Evolutionary conservation across 768 basidiomycete species (phyloP), one percentile per base, ranked within the genome.

Genomic region (Termitomyces sp.): DNA sequence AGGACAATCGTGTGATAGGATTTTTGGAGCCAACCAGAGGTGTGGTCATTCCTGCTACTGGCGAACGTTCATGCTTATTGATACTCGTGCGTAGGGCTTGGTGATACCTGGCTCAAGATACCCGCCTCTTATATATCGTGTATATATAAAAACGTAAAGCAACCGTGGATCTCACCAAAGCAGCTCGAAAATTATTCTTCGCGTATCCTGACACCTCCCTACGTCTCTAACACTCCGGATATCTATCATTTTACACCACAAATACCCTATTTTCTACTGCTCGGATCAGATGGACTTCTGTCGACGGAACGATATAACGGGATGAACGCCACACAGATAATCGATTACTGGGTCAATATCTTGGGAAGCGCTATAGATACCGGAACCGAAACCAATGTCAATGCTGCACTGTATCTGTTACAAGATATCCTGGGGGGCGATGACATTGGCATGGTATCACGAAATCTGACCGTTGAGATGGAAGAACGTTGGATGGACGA

Each of bases 11-110:
- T 23, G 73, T 85, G 50, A 72, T 85, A 34, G 84, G 83, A 45
- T 81, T 77, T 57, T 73, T 85, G 23, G 81, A 82, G 16, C 82
- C 82, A 37, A 83, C 81, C 40, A 74, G 84, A 72, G 80, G 83
- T 84, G 58, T 61, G 71, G 70, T 35, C 42, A 41, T 11, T 58
- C 37, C 11, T 29, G 25, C 14, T 23, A 48, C 35, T 43, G 2
- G 41, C 37, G 42, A 23, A 32, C 11, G 10, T 2, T 40, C 45
- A 27, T 19, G 12, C 42, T 59, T 10, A 54, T n/a, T 27, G 5
- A 10, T n/a, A 2, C 21, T 38, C 37, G 10, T 27, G 10, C 43
- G 14, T 34, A 80, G 79, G 77, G 41, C 66, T 80, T 21, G 78
- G 78, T 8, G 79, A 80, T 47, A 74, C 68, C 9, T 76, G 74